These are phyloP conservation scores for Dendrobium catenatum DNA, from an alignment of 106 monocot species.

Conservation along the genomic window DNA sequence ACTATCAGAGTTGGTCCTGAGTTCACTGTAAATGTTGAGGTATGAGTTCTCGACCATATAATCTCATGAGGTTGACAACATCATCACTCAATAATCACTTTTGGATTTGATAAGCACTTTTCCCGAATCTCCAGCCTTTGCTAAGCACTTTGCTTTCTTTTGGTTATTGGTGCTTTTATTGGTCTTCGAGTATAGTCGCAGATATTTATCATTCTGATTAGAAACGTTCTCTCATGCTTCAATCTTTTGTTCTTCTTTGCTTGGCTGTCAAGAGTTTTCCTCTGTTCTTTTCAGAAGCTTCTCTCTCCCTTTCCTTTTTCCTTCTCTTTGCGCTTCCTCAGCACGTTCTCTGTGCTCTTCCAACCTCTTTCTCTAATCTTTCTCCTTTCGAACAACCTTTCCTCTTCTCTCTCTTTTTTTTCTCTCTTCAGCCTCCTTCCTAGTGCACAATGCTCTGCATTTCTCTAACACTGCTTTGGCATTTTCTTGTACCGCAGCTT, in stretches of 20 bases:
- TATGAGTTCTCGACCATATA: constrained; percentile 20
- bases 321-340: constrained; percentile 74
- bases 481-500: constrained; percentile 60
- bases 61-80: constrained; percentile 35
- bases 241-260: constrained; percentile 76
- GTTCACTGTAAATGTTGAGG: constrained; percentile 38
- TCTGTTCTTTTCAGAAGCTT: constrained; percentile 66
- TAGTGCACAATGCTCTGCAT: constrained; percentile 86
- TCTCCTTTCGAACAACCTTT: constrained; percentile 71
- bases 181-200: constrained; percentile 30
- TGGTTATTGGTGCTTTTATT: constrained; percentile 75
- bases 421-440: constrained; percentile 77
- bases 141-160: constrained; percentile 25
- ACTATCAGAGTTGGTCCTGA: constrained; percentile 52
- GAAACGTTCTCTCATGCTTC: constrained; percentile 79
- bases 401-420: constrained; percentile 85
- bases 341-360: constrained; percentile 73
- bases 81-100: constrained; percentile 12
- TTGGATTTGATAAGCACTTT: constrained; percentile 5
- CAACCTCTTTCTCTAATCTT: constrained; percentile 58
- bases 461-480: constrained; percentile 78
- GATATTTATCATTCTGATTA: constrained; percentile 29
- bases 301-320: constrained; percentile 93
- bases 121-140: constrained; percentile 3
- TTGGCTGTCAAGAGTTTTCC: constrained; percentile 74